Evolutionary conservation across 2,329 filamentous ascomycete genomes (phyloP).

Genomic region (Aspergillus fumigatiaffinis): DNA sequence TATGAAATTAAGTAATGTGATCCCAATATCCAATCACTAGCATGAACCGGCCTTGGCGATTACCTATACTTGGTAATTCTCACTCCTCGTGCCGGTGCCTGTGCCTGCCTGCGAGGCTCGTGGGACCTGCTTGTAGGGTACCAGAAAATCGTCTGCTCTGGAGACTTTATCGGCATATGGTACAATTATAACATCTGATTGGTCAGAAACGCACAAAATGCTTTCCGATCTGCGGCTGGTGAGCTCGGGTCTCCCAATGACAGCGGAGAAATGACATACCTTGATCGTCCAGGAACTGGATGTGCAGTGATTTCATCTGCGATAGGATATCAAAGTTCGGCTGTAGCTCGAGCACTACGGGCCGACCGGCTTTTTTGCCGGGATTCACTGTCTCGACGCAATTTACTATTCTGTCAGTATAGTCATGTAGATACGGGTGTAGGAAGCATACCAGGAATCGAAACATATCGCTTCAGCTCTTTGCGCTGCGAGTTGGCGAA

Average conservation of each 20-base stretch:
- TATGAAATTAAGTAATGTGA: too few species aligned
- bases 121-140: too few species aligned
- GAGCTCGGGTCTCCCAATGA: neutral
- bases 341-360: constrained; percentile 34
- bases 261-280: constrained; percentile 23
- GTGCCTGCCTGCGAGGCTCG: neutral
- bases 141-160: too few species aligned
- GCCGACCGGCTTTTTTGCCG: constrained; percentile 36
- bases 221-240: constrained; percentile 24
- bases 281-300: constrained; percentile 38
- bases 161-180: neutral
- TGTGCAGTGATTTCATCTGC: constrained; percentile 35
- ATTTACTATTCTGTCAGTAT: constrained; percentile 25
- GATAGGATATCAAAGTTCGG: constrained; percentile 41
- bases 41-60: neutral
- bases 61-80: neutral
- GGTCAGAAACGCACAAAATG: constrained; percentile 30
- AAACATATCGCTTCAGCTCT: constrained; percentile 39
- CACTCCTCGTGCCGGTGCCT: neutral
- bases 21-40: neutral
- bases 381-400: constrained; percentile 37
- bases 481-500: constrained; percentile 42
- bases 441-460: constrained; percentile 35
- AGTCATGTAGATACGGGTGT: too few species aligned
- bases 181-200: constrained; percentile 9